Conservation (phyloP, 805 yeast genomes). For the Candida saitoana region DNA sequence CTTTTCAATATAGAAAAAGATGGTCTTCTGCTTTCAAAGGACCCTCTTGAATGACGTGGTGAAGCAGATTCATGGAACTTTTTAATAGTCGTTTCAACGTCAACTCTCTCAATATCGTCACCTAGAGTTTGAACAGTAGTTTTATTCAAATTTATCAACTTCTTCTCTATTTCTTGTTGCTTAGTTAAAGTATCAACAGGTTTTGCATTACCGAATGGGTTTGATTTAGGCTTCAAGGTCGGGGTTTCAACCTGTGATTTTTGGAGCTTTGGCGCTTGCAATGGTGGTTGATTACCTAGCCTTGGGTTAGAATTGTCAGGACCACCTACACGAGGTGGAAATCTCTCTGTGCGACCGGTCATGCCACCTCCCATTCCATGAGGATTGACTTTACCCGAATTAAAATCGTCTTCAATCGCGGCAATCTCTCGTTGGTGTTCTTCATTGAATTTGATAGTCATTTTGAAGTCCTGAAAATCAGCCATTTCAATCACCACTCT, state of each 20-base stretch:
- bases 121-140: slow-evolving; percentile 31
- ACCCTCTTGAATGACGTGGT: slow-evolving; percentile 8
- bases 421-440: slow-evolving; percentile 28
- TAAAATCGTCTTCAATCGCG: slow-evolving; percentile 28
- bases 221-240: slow-evolving; percentile 41
- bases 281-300: slow-evolving; percentile 3
- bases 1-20: slow-evolving; percentile 18
- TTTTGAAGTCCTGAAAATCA: slow-evolving; percentile 37
- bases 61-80: slow-evolving; percentile 13
- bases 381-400: slow-evolving; percentile 7
- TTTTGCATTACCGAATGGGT: slow-evolving; percentile 81
- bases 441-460: slow-evolving; percentile 36
- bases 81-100: slow-evolving; percentile 10
- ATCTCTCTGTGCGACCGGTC: not conserved
- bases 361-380: not conserved
- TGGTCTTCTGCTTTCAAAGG: slow-evolving; percentile 10
- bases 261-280: slow-evolving; percentile 6
- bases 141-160: slow-evolving; percentile 26
- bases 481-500: slow-evolving; percentile 38
- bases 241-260: slow-evolving; percentile 2
- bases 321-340: not conserved
- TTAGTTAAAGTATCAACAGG: slow-evolving; percentile 76
- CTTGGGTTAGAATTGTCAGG: not conserved
- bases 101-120: slow-evolving; percentile 8
- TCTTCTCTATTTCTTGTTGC: slow-evolving; percentile 55